Evolutionary conservation across 1,139 yeast species (phyloP), one percentile per base, ranked within the genome.

Genomic region (Pichia sp.): DNA sequence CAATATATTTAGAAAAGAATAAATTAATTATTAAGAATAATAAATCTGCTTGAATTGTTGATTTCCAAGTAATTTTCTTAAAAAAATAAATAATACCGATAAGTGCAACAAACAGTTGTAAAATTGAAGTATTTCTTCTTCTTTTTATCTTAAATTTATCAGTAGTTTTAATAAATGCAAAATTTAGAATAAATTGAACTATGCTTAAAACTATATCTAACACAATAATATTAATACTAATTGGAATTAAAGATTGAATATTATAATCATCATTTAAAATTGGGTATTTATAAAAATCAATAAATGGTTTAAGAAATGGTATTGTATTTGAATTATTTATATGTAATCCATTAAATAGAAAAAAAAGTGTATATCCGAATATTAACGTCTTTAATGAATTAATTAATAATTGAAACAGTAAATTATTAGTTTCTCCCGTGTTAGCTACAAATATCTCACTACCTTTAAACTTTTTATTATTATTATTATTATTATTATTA

Each of bases 21-120:
- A 94, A 84, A 64, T 85, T 86, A 47, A 87, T 71, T 42, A 82
- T 67, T 4, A 84, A 74, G 87, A 95, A 86, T 6, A 83, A 75
- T 38, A 78, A 69, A 6, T 90, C 78, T 4, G 87, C 87, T 59
- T 87, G 95, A 37, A 82, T 65, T 22, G 87, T 76, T 0, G 89
- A 78, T 37, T 75, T 68, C 96, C 96, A 87, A 52, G 83, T 83
- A 40, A 87, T 73, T 55, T 83, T 83, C 51, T 94, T 76, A 38
- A 89, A 76, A 24, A 95, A 95, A 58, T 86, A 89, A 8, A 87
- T 76, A 28, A 90, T 78, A 4, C 97, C 97, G 50, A 89, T 66
- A 56, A 89, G 78, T 7, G 95, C 89, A 40, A 87, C 56, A 70
- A 65, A 45, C 28, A 53, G 42, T 4, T 53, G 45, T 16, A 42